Conservation (phyloP, 2,329 filamentous ascomycete species). For the Paraconiothyrium sp. region DNA sequence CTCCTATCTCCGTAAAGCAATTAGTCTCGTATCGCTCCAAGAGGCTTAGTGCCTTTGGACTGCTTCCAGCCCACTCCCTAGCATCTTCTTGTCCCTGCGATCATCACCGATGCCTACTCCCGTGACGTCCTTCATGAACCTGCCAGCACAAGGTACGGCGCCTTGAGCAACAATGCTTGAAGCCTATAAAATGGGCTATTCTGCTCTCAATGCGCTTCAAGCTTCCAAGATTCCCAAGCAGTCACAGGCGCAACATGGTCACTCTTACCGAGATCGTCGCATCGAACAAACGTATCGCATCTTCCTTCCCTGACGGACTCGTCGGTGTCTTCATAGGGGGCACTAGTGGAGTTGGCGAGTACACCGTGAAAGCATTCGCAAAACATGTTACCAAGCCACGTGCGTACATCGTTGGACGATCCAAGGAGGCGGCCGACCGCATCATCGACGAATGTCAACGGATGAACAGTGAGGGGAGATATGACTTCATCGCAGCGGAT, state of each 20-base stretch:
- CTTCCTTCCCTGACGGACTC: constrained; percentile 17
- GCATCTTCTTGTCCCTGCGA: too few species aligned
- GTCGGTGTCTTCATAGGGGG: constrained; percentile 45
- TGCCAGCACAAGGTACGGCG: neutral
- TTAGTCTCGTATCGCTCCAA: constrained; percentile 6
- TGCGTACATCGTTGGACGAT: constrained; percentile 53
- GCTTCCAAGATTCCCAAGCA: neutral
- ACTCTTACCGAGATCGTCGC: constrained; percentile 16
- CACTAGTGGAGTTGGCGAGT: constrained; percentile 52
- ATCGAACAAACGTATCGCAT: constrained; percentile 20
- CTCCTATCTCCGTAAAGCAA: neutral
- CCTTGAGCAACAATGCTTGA: too few species aligned
- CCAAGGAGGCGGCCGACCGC: constrained; percentile 38
- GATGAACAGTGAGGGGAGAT: constrained; percentile 44
- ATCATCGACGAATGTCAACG: constrained; percentile 44
- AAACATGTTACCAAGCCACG: constrained; percentile 41
- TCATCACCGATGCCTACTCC: too few species aligned
- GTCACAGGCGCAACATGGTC: constrained; percentile 20
- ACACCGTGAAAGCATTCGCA: constrained; percentile 50
- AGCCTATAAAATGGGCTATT: neutral
- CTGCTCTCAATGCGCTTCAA: neutral
- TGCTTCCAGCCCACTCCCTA: too few species aligned
- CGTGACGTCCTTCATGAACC: neutral
- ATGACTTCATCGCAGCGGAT: constrained; percentile 50
- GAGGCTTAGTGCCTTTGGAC: neutral